These are phyloP conservation scores for Carex scoparia DNA, from an alignment of 176 grass and related monocot genomes.

Conservation along the genomic window DNA sequence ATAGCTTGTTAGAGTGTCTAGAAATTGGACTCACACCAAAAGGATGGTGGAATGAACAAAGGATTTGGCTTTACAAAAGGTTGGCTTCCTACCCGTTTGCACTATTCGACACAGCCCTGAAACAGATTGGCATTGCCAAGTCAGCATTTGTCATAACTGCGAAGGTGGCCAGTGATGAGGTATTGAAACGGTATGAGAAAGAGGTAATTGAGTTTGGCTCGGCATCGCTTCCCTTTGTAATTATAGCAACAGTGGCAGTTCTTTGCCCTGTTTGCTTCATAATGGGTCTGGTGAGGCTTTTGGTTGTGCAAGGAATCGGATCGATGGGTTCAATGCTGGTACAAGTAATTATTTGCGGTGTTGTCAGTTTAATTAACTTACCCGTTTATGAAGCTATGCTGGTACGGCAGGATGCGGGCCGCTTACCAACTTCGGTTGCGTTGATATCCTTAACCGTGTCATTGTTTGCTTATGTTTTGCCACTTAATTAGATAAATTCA, in stretches of 20 bases:
- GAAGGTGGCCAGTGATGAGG: conserved; percentile 39
- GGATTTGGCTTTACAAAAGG: conserved; percentile 62
- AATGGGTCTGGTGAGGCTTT: neutral
- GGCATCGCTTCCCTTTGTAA: conserved; percentile 28
- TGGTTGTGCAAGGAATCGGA: conserved; percentile 7
- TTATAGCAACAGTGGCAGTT: conserved; percentile 24
- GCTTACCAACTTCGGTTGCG: conserved; percentile 21
- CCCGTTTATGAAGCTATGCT: conserved; percentile 43
- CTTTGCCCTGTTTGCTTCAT: conserved; percentile 23
- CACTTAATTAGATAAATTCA: conserved; percentile 12
- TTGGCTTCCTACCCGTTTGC: conserved; percentile 55
- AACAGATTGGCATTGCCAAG: conserved; percentile 39
- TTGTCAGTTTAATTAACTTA: conserved; percentile 27
- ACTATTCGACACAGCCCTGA: conserved; percentile 30
- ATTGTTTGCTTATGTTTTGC: conserved; percentile 22
- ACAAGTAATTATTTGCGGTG: conserved; percentile 22
- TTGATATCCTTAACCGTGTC: conserved; percentile 23
- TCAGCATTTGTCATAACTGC: conserved; percentile 47
- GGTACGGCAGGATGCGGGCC: conserved; percentile 23
- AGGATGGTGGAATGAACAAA: conserved; percentile 75
- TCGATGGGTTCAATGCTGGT: conserved; percentile 5
- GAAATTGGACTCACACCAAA: conserved; percentile 38
- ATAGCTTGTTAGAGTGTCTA: conserved; percentile 45
- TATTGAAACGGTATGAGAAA: conserved; percentile 26
- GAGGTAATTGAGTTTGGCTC: conserved; percentile 39